Base-by-base conservation (phyloP, 768 basidiomycete species). In the Rhizopogon roseolus region DNA sequence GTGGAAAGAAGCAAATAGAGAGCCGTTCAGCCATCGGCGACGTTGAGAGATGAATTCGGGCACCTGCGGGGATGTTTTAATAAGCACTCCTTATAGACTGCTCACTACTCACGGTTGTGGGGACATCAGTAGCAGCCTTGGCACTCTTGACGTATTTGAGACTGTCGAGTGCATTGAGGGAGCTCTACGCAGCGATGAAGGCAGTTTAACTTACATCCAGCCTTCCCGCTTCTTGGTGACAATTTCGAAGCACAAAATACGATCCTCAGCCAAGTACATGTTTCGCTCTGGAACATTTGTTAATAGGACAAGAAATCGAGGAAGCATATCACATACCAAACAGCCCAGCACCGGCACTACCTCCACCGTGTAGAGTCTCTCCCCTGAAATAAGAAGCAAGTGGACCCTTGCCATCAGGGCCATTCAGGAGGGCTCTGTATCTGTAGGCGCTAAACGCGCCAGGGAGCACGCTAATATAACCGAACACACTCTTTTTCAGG, bases 41-140 rank as follows among this genome's bases (percentile, higher is more conserved):
- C 93, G 86, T 65, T 98, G 94, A 3, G 90, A 93, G 59, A 96
- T 97, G 72, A 96, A 96, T 66, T 97, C 95, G 13, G 94, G 84
- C 49, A 96, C 82, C 79, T 84, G 32, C 10, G 3, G 3, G 6
- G 44, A 50, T 4, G 11, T 32, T 59, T 44, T 56, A 52, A 16
- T 44, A 29, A 7, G 43, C 22, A 34, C 13, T 25, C 39, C 1
- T 22, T 28, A 14, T 2, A 44, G 22, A 52, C 5, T n/a, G 3
- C 22, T 50, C 36, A 41, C 42, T 17, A 64, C 75, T 54, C 45
- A 84, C 85, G 17, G 84, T 79, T 37, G 92, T 88, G 32, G 95
- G 95, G 4, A 96, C 94, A 72, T 98, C 95, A n/a, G 95, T 98
- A 41, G 93, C 81, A 0, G 93, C 95, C 60, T 95, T 93, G 14